phyloP scores from a whole-genome alignment of 2,329 filamentous ascomycete genomes.

The Lachnellula cervina region DNA sequence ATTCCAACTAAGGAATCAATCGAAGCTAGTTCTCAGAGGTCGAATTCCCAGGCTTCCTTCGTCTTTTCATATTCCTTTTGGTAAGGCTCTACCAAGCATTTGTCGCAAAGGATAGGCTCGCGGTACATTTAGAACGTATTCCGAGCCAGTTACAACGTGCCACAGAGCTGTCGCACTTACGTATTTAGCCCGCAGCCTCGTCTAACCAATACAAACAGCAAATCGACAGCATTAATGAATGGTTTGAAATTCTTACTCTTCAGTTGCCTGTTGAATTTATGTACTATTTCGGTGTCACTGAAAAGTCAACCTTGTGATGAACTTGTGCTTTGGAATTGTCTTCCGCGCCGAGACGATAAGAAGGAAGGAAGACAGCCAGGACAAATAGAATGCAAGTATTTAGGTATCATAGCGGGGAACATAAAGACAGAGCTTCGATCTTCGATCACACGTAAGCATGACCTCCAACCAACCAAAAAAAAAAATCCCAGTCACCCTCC shows the following conservation, averaged over 20 bases:
- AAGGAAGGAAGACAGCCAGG: neutral
- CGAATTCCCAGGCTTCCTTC: too few species aligned
- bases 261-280: neutral
- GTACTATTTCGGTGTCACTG: neutral
- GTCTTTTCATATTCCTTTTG: neutral
- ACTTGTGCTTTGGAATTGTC: neutral
- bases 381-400: conserved; percentile 4
- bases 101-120: conserved; percentile 5
- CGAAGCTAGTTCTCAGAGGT: neutral
- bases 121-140: conserved; percentile 6
- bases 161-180: neutral
- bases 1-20: neutral
- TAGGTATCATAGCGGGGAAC: neutral
- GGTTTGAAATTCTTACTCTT: neutral
- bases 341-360: conserved; percentile 1
- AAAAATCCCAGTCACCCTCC: too few species aligned
- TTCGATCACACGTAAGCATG: conserved; percentile 4
- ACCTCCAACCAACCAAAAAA: neutral
- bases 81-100: neutral
- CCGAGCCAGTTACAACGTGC: conserved; percentile 13
- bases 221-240: neutral
- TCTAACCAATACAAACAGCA: conserved; percentile 1
- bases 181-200: conserved; percentile 9
- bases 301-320: too few species aligned
- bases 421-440: neutral